Conservation (phyloP, 1,284 basidiomycete species). For the Anthracocystis setariae region DNA sequence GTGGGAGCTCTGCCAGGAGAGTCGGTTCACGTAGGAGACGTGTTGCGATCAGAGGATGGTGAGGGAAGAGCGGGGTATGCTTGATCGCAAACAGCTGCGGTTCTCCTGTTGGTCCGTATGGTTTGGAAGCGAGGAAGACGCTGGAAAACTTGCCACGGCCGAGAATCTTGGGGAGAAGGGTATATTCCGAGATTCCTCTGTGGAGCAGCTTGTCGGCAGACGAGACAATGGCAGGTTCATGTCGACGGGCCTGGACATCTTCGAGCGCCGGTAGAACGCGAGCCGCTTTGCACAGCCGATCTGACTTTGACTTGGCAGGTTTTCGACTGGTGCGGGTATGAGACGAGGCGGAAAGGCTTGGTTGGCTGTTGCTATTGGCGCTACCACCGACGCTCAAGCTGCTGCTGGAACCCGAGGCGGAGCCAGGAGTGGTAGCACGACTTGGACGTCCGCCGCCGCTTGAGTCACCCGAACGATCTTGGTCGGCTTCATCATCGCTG, state of each 20-base stretch:
- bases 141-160: slow-evolving; percentile 67
- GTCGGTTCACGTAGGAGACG: slow-evolving; percentile 72
- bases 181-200: slow-evolving; percentile 66
- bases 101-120: slow-evolving; percentile 49
- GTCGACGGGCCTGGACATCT: slow-evolving; percentile 23
- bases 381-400: slow-evolving; percentile 4
- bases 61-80: slow-evolving; percentile 73
- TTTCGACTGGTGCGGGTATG: slow-evolving; percentile 15
- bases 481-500: slow-evolving; percentile 28
- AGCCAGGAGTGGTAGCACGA: slow-evolving; percentile 36
- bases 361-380: slow-evolving; percentile 9
- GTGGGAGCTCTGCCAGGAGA: slow-evolving; percentile 71
- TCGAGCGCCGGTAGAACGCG: slow-evolving; percentile 38
- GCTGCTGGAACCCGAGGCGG: slow-evolving; percentile 21
- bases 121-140: slow-evolving; percentile 66
- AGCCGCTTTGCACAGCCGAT: slow-evolving; percentile 26
- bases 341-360: slow-evolving; percentile 21
- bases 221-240: slow-evolving; percentile 48
- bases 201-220: slow-evolving; percentile 63
- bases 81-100: slow-evolving; percentile 70
- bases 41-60: slow-evolving; percentile 73
- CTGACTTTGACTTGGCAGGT: slow-evolving; percentile 10
- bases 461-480: slow-evolving; percentile 9
- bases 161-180: slow-evolving; percentile 64
- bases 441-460: slow-evolving; percentile 10